Evolutionary conservation across 768 basidiomycete genomes (phyloP), one percentile per base, ranked within the genome.

Genomic region (Coprinopsis sp.): DNA sequence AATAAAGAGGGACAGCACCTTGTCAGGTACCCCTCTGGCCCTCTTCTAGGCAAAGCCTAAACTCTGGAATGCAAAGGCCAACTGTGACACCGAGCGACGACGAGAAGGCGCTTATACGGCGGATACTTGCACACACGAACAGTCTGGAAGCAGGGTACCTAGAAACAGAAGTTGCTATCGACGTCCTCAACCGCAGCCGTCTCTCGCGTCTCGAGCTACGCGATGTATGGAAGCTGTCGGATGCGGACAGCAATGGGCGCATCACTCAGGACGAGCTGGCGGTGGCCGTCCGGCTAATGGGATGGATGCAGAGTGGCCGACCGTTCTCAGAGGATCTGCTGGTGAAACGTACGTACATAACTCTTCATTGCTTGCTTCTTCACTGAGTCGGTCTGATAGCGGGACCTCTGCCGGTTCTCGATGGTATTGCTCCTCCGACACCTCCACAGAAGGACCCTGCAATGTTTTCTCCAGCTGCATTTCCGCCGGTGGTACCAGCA

Each of bases 401-500:
- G 52, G 81, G 80, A 4, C 81, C 81, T 23, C 63, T 78, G 39
- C 65, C 69, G 3, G 60, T 56, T 10, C 46, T 73, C 25, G 59
- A 64, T 23, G 66, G 67, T 7, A 61, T 67, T 47, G 55, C 55
- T 23, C 23, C 46, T 5, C 47, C 48, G 16, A 18, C 38, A 12
- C 37, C 49, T 33, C 27, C 27, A 13, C 42, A 49, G 33, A 51
- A 37, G 22, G 37, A 56, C 33, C 37, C 45, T 19, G 18, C 37
- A 19, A 49, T 22, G 28, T 44, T 51, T 66, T 76, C 45, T 54
- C 47, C 60, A 44, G 46, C 62, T 8, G 41, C 51, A 4, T 64
- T 74, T 12, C 77, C 79, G 23, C 68, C 74, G 0, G 63, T 83
- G 11, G 73, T 71, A 6, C 62, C 71, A 7, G 67, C 72, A 27